These are phyloP conservation scores for Geotrichum citri-aurantii DNA, from an alignment of 1,139 yeast genomes.

Conservation along the genomic window DNA sequence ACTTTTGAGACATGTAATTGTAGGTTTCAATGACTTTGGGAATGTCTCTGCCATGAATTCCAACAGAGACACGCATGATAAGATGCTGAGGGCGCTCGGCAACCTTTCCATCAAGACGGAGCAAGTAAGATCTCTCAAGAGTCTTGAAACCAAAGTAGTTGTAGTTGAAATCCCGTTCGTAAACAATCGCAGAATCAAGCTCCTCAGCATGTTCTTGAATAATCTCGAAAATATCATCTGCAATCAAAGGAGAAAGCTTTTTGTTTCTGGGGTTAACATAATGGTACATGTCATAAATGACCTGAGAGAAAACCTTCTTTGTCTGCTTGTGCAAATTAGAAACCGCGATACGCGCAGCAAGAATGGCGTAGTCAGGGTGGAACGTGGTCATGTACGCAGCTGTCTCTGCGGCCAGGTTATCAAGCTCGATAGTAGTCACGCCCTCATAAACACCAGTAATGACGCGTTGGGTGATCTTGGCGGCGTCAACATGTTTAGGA, in stretches of 20 bases:
- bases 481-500: constrained; percentile 61
- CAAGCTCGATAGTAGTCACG: constrained; percentile 72
- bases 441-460: constrained; percentile 76
- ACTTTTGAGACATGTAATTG: constrained; percentile 64
- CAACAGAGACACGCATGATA: constrained; percentile 73
- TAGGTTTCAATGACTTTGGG: constrained; percentile 61
- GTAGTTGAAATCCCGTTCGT: constrained; percentile 59
- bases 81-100: constrained; percentile 80
- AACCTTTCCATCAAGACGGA: constrained; percentile 51
- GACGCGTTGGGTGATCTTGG: constrained; percentile 66
- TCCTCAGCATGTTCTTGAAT: constrained; percentile 50
- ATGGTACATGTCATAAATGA: constrained; percentile 55
- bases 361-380: constrained; percentile 81
- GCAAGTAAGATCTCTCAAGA: constrained; percentile 62
- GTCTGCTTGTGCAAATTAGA: constrained; percentile 75
- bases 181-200: constrained; percentile 58
- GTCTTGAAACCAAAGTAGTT: constrained; percentile 75
- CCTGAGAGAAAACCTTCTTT: constrained; percentile 63
- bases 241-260: constrained; percentile 62
- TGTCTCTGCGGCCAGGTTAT: constrained; percentile 78
- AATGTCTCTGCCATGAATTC: constrained; percentile 66
- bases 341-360: constrained; percentile 82
- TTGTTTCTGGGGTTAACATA: constrained; percentile 60
- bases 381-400: constrained; percentile 84
- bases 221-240: constrained; percentile 51